phyloP scores from a whole-genome alignment of 129 eudicot species.

The Lactuca sativa region DNA sequence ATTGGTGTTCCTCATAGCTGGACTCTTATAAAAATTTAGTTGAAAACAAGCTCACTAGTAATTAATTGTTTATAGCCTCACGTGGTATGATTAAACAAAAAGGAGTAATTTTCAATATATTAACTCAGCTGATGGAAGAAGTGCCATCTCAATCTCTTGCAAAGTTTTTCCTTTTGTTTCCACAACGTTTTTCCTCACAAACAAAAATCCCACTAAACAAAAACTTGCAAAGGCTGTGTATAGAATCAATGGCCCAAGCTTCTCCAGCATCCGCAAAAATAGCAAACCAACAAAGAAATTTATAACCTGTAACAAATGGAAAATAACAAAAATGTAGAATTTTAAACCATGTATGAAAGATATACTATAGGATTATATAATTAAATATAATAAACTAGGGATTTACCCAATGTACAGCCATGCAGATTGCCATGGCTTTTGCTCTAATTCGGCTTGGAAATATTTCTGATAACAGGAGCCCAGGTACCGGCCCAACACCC shows the following conservation, averaged over 20 bases:
- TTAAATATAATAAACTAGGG: not conserved
- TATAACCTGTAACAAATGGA: slow-evolving; percentile 52
- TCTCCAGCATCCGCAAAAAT: slow-evolving; percentile 73
- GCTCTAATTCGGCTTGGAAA: slow-evolving; percentile 79
- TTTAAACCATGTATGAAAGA: not conserved
- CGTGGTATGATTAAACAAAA: slow-evolving; percentile 6
- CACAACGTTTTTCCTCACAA: slow-evolving; percentile 63
- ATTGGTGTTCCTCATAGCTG: slow-evolving; percentile 10
- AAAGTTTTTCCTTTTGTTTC: slow-evolving; percentile 85
- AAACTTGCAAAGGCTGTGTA: slow-evolving; percentile 62
- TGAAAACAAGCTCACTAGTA: not conserved
- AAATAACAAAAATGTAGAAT: not conserved
- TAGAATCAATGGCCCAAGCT: slow-evolving; percentile 63
- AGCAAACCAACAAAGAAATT: slow-evolving; percentile 77
- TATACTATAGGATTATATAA: not conserved
- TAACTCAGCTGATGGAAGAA: slow-evolving; percentile 50
- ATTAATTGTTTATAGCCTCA: slow-evolving; percentile 22
- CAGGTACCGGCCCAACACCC: slow-evolving; percentile 90
- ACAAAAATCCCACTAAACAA: slow-evolving; percentile 58
- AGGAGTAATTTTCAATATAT: slow-evolving; percentile 7
- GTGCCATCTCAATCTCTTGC: slow-evolving; percentile 82
- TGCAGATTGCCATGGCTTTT: slow-evolving; percentile 87
- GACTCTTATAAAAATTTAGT: slow-evolving; percentile 9
- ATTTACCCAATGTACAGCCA: slow-evolving; percentile 95
- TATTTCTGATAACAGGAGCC: slow-evolving; percentile 79